Evolutionary conservation across 164 flowering plant genomes (phyloP), one percentile per base, ranked within the genome.

Genomic region (Sedum album): DNA sequence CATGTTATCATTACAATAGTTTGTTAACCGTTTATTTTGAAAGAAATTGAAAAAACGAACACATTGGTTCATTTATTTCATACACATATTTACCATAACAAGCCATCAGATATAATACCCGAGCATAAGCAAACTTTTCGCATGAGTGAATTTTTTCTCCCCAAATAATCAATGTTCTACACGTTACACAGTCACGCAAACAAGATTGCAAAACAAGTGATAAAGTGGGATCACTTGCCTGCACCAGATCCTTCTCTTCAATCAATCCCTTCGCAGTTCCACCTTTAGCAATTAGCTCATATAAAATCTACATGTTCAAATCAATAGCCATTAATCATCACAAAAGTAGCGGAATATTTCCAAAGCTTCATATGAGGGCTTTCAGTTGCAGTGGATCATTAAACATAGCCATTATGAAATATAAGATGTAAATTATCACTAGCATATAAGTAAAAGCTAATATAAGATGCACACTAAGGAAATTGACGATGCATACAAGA

Each of bases 261-360:
- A 89, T 91, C 65, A 89, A 51, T 73, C 83, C 88, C 78, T 88
- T 77, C 65, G 91, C 97, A 51, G 91, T 88, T 75, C 98, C 98
- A 65, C 97, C 97, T 78, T 93, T 93, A 18, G 94, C 83, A 69
- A 93, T 75, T 44, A 93, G 79, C 81, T 88, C 97, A 81, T 89
- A 82, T 21, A 93, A 80, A 80, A 93, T 88, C 98, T 93, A 85
- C 74, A 65, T 9, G 36, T n/a, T 51, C 35, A 2, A 64, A 4
- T 36, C 13, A 53, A 26, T 60, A 23, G 35, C 48, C 9, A 39
- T 23, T 17, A n/a, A 39, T 23, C 1, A 20, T 2, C 26, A 64
- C 35, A n/a, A 23, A 4, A 36, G 8, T 26, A 38, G 5, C 42
- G 7, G 14, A 35, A 33, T n/a, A 65, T 21, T 36, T 21, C 1